A percentile compares a stretch with the other conserved stretches of the same genome.
phyloP scores from a whole-genome alignment of 257 asterid genomes.

The Ocimum tenuiflorum region DNA sequence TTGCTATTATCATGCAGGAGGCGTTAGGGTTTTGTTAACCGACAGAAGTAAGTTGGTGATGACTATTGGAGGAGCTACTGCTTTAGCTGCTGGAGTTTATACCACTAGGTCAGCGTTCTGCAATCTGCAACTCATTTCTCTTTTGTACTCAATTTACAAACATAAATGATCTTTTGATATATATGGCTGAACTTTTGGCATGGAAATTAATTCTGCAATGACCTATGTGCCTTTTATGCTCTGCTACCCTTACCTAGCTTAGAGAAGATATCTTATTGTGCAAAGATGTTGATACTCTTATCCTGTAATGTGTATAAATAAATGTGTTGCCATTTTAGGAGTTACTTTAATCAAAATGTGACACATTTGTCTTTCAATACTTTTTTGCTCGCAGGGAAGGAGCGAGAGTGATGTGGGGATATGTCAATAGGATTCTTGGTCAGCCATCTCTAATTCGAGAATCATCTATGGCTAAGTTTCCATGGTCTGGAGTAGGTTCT shows the following conservation, averaged over 20 bases:
- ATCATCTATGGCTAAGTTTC: conserved; percentile 82
- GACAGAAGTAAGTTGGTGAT: conserved; percentile 78
- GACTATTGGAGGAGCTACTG: conserved; percentile 97
- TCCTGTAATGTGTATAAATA: not conserved
- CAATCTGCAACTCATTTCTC: not conserved
- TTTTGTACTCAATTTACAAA: not conserved
- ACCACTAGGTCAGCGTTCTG: conserved; percentile 66
- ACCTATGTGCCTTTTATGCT: not conserved
- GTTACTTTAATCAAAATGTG: not conserved
- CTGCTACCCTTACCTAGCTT: not conserved
- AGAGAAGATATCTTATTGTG: not conserved
- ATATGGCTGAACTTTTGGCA: no score
- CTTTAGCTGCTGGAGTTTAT: conserved; percentile 95
- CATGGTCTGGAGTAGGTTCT: conserved; percentile 79
- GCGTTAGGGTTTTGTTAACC: conserved; percentile 63
- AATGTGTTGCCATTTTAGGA: conserved; percentile 1
- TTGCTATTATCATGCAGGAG: conserved; percentile 46
- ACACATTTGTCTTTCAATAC: not conserved
- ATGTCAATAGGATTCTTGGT: conserved; percentile 87
- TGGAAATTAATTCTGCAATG: not conserved
- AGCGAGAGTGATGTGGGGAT: conserved; percentile 89
- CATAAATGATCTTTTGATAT: not conserved
- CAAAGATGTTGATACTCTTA: not conserved
- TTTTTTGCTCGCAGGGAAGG: conserved; percentile 71
- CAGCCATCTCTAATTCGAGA: conserved; percentile 98